Evolutionary conservation across 306 rosid genomes (phyloP).

Genomic region (Macrotyloma uniflorum): DNA sequence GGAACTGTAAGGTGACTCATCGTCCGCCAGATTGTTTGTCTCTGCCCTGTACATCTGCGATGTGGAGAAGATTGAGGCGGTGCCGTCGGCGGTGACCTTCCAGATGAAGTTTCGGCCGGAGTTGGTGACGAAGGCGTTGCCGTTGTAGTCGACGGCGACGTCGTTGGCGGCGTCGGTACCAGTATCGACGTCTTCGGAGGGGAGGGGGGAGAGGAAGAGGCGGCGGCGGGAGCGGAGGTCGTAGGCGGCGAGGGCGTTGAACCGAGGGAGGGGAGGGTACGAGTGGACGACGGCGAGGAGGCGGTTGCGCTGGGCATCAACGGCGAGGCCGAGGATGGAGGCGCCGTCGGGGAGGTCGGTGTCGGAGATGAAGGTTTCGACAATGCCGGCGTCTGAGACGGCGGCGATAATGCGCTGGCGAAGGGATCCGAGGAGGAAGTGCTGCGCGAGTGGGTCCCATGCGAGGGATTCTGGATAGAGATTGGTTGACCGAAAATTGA

Average conservation of each 20-base stretch:
- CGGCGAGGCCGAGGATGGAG: constrained; percentile 66
- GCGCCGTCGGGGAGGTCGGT: constrained; percentile 54
- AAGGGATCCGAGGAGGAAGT: constrained; percentile 72
- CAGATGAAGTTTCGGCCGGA: constrained; percentile 74
- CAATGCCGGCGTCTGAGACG: constrained; percentile 81
- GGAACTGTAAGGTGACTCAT: background rate
- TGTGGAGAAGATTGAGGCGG: constrained; percentile 61
- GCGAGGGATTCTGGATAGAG: constrained; percentile 74
- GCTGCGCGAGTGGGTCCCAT: constrained; percentile 73
- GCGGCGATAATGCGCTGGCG: constrained; percentile 54
- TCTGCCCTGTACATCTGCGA: constrained; percentile 46
- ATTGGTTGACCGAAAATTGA: constrained; percentile 65
- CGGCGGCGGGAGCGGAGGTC: constrained; percentile 63
- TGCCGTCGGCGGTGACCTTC: constrained; percentile 61
- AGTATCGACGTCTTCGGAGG: constrained; percentile 28
- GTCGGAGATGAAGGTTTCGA: constrained; percentile 65
- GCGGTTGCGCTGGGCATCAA: constrained; percentile 55
- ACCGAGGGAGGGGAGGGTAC: constrained; percentile 48
- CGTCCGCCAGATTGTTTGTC: background rate
- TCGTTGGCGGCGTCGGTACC: constrained; percentile 60
- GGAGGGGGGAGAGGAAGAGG: constrained; percentile 67
- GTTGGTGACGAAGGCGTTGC: constrained; percentile 81
- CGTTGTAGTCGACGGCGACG: constrained; percentile 67
- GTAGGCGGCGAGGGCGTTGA: constrained; percentile 87
- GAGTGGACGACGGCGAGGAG: constrained; percentile 63